A percentile compares a stretch with the other conserved stretches of the same genome.
Conservation (phyloP, 2,329 filamentous ascomycete genomes). For the Sporothrix luriei region DNA sequence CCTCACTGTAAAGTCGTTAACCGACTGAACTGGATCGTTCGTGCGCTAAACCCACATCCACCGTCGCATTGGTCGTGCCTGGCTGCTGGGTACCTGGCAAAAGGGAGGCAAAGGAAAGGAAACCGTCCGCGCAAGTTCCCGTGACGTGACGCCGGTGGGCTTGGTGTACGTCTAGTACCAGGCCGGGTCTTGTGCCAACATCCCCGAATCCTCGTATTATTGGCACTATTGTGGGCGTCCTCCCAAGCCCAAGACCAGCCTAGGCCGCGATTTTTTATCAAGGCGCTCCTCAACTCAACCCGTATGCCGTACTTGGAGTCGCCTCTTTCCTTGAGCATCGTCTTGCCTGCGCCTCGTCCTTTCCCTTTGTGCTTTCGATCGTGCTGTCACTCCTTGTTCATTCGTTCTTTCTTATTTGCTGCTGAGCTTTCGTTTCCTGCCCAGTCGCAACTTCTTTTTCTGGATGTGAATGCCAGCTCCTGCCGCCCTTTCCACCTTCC, state of each 20-base stretch:
- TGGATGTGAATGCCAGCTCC: neutral
- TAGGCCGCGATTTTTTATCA: neutral
- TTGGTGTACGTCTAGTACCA: too few relatives aligned
- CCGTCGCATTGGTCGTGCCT: neutral
- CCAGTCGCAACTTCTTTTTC: neutral
- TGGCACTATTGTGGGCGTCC: constrained; percentile 20
- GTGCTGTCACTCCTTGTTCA: neutral
- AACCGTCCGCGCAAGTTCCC: constrained; percentile 10
- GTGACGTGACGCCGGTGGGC: constrained; percentile 5
- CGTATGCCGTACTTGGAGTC: neutral
- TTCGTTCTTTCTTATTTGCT: neutral
- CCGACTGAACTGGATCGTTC: neutral
- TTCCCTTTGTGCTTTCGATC: constrained; percentile 17
- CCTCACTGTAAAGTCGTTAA: neutral
- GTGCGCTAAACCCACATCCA: neutral
- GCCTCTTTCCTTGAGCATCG: neutral
- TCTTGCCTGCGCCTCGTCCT: constrained; percentile 11
- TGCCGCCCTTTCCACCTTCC: neutral
- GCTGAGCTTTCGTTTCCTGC: neutral
- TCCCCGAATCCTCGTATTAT: neutral
- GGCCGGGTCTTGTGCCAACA: neutral
- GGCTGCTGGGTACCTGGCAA: neutral
- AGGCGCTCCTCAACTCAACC: neutral
- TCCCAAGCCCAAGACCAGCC: neutral
- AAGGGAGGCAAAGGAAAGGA: neutral